Base-by-base conservation (phyloP, 352 stramenopile species). In the Pythium aphanidermatum region DNA sequence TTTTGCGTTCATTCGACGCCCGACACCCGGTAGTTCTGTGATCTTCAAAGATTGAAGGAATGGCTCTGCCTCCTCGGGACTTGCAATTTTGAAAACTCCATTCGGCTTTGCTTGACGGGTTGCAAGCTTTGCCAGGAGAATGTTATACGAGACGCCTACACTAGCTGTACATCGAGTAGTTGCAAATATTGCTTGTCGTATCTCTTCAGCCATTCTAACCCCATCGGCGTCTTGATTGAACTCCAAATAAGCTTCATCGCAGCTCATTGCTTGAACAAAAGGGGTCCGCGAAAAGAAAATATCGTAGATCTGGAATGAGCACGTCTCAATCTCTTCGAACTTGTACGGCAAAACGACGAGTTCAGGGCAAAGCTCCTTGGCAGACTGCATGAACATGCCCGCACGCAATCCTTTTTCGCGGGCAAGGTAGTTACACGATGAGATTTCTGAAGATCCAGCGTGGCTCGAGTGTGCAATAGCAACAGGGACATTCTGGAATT, bases 191-290 rank as follows among this genome's bases (percentile, higher is more conserved):
- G 75, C 52, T 14, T 74, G 21, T 11, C 85, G 78, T 41, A 95
- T 83, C 3, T 60, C 32, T 11, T 72, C 62, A 14, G 88, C 74
- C 54, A 92, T 95, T 28, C 60, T 51, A 16, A 83, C 38, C n/a
- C 75, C 78, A 45, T 89, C 59, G 1, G 70, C 77, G 40, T 65
- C 65, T 23, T 58, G 57, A 4, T 53, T 69, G 62, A 89, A 85
- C 63, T 98, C 91, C 20, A 98, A 58, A 47, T 96, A 97, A 0
- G 88, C 83, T 78, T 98, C 95, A 59, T 98, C 95, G 53, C 94
- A 98, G 27, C 90, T 98, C 16, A 98, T 85, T n/a, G 87, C 75
- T 65, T 98, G 90, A 12, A 97, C 88, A 17, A 83, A 80, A 0
- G 82, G 84, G 7, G 87, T 95, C 29, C 80, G 74, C 1, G 71